Evolutionary conservation across 2,329 filamentous ascomycete genomes (phyloP).

Genomic region (Aspergillus fructus): DNA sequence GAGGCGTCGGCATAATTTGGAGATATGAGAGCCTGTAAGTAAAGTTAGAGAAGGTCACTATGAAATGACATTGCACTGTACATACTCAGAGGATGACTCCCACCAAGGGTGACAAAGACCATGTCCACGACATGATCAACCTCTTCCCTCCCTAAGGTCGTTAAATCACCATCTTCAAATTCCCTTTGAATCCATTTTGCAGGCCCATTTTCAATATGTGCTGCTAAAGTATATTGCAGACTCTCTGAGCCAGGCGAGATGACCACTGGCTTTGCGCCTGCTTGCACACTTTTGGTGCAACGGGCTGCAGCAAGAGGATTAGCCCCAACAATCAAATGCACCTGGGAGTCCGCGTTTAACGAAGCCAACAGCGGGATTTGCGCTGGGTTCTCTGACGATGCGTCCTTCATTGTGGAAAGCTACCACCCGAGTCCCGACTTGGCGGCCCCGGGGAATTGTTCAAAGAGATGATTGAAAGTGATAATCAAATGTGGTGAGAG

Average conservation of each 20-base stretch:
- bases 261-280: constrained; percentile 77
- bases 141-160: constrained; percentile 74
- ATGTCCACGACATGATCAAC: constrained; percentile 79
- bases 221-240: constrained; percentile 57
- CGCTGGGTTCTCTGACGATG: constrained; percentile 21
- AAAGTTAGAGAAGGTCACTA: constrained; percentile 22
- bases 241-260: constrained; percentile 67
- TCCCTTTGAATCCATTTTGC: constrained; percentile 44
- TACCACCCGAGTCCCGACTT: constrained; percentile 12
- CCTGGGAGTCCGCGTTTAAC: constrained; percentile 40
- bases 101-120: constrained; percentile 76
- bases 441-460: background rate
- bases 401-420: constrained; percentile 32
- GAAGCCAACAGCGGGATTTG: constrained; percentile 40
- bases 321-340: constrained; percentile 83
- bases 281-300: constrained; percentile 74
- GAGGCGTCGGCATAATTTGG: constrained; percentile 70
- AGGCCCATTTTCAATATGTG: constrained; percentile 43
- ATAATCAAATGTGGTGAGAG: background rate
- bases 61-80: constrained; percentile 23
- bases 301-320: constrained; percentile 84
- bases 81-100: constrained; percentile 51
- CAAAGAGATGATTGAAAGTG: background rate
- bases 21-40: constrained; percentile 62
- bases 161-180: constrained; percentile 72